These are phyloP conservation scores for Malus asiatica DNA, from an alignment of 306 rosid species.

Conservation along the genomic window DNA sequence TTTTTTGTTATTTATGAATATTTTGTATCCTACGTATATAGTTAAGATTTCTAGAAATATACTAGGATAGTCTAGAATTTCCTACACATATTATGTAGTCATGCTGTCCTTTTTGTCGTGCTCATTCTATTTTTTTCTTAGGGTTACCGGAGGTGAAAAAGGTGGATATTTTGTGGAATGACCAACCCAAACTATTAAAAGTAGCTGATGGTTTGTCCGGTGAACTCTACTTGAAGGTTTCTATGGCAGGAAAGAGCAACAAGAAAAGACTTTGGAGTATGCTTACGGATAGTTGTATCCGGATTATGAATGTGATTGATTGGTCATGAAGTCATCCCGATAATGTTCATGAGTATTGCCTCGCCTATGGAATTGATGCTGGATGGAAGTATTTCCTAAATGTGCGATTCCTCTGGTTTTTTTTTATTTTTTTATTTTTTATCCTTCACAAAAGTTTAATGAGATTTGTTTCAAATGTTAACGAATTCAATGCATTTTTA, in stretches of 20 bases:
- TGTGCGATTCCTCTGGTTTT: slow-evolving; percentile 31
- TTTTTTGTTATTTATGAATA: neutral
- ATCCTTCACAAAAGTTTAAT: slow-evolving; percentile 6
- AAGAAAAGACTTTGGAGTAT: slow-evolving; percentile 53
- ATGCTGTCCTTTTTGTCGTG: neutral
- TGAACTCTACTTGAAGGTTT: slow-evolving; percentile 74
- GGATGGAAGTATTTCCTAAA: slow-evolving; percentile 69
- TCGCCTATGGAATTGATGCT: slow-evolving; percentile 69
- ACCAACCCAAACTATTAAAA: slow-evolving; percentile 41
- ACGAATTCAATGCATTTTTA: slow-evolving; percentile 17
- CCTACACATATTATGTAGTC: neutral
- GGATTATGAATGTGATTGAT: slow-evolving; percentile 66
- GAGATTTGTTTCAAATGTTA: slow-evolving; percentile 8
- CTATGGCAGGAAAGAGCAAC: slow-evolving; percentile 41
- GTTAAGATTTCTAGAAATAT: neutral
- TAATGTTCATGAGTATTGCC: slow-evolving; percentile 51
- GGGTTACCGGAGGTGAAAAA: slow-evolving; percentile 70
- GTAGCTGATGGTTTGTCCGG: slow-evolving; percentile 36
- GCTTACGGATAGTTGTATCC: slow-evolving; percentile 53
- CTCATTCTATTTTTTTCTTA: slow-evolving; percentile 25
- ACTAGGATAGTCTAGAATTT: neutral
- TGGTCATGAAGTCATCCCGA: slow-evolving; percentile 97
- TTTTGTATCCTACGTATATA: neutral
- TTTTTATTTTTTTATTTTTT: too few relatives aligned
- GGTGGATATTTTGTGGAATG: slow-evolving; percentile 76